phyloP scores from a whole-genome alignment of 1,139 yeast species.

The Magnusiomyces ingens region DNA sequence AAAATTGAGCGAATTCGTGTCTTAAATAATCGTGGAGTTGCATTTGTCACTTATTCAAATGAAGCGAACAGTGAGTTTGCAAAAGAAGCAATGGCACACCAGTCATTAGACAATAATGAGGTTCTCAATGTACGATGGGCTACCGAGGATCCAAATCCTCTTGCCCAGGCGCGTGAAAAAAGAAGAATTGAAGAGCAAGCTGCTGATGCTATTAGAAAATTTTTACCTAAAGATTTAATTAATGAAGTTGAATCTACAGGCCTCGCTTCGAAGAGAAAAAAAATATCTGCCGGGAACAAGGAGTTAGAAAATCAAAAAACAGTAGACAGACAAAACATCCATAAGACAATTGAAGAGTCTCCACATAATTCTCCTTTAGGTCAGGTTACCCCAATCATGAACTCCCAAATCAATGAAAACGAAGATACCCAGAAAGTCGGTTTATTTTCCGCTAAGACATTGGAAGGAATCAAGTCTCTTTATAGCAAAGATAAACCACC shows the following conservation, averaged over 20 bases:
- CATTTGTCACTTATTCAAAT: slow-evolving; percentile 63
- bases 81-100: slow-evolving; percentile 86
- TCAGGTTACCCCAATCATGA: too few relatives aligned
- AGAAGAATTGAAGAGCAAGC: slow-evolving; percentile 36
- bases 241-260: background rate
- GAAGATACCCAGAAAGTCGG: background rate
- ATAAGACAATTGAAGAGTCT: background rate
- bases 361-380: background rate
- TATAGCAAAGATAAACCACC: background rate
- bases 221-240: slow-evolving; percentile 26
- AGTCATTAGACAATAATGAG: slow-evolving; percentile 60
- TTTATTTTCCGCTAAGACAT: background rate
- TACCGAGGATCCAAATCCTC: slow-evolving; percentile 76
- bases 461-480: background rate
- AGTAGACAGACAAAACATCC: background rate
- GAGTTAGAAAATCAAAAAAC: background rate
- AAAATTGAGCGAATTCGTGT: slow-evolving; percentile 60
- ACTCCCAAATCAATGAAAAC: too few relatives aligned
- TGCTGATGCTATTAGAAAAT: slow-evolving; percentile 33
- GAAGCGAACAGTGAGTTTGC: slow-evolving; percentile 88
- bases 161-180: slow-evolving; percentile 47
- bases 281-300: background rate
- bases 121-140: slow-evolving; percentile 81
- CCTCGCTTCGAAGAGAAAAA: background rate
- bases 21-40: slow-evolving; percentile 58